Evolutionary conservation across 2,329 filamentous ascomycete species (phyloP).

Genomic region (Zymoseptoria passerinii): DNA sequence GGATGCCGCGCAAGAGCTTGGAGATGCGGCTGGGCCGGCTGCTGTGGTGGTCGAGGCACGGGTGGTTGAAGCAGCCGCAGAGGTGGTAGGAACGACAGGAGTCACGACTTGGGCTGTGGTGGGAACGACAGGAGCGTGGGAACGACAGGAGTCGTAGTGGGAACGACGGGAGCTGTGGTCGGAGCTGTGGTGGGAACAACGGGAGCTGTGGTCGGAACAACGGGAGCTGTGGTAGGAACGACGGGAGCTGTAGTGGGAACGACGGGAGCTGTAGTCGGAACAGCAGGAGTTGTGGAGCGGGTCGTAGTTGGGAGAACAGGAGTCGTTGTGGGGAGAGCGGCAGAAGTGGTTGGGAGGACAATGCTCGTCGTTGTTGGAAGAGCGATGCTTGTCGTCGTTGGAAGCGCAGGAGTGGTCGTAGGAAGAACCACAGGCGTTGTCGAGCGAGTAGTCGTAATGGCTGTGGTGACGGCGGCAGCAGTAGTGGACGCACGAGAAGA

Average conservation of each 20-base stretch:
- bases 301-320: no score
- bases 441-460: no score
- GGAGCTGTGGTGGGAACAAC: background rate
- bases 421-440: background rate
- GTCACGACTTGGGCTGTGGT: background rate
- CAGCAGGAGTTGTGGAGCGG: no score
- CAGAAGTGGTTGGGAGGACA: background rate
- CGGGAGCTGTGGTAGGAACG: no score
- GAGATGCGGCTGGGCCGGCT: constrained; percentile 2
- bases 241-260: no score
- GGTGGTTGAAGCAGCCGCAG: background rate
- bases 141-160: background rate
- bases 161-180: background rate
- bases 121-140: background rate
- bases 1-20: constrained; percentile 2
- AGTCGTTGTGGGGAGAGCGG: background rate
- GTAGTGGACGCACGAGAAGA: background rate
- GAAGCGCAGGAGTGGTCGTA: background rate
- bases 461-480: background rate
- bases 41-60: background rate
- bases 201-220: no score
- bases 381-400: background rate
- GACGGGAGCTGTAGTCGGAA: background rate
- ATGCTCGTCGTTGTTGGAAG: background rate
- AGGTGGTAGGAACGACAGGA: background rate